Conservation (phyloP, 257 asterid genomes). For the Nicotiana sylvestris region DNA sequence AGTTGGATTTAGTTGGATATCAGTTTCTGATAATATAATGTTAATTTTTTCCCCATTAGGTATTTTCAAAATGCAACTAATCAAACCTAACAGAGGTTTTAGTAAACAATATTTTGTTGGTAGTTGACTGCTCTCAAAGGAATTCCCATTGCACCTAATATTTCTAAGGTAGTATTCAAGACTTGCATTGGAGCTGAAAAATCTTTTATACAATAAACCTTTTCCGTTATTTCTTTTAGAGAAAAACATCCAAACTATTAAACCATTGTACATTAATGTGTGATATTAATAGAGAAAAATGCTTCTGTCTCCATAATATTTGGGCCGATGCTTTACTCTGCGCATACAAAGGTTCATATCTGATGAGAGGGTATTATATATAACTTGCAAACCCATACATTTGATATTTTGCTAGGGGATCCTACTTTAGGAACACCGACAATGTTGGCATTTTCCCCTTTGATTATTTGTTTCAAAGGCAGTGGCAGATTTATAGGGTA, state of each 20-base stretch:
- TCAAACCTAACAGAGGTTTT: background rate
- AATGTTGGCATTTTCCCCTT: no score
- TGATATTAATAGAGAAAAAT: background rate
- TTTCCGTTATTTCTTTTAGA: background rate
- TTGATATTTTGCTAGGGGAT: no score
- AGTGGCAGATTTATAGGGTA: no score
- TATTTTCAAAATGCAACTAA: background rate
- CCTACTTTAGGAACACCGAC: no score
- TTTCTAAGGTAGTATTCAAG: conserved; percentile 18
- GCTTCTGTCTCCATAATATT: background rate
- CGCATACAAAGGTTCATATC: no score
- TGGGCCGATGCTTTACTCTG: background rate
- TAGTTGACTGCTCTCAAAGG: background rate
- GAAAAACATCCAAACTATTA: background rate
- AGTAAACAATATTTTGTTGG: background rate
- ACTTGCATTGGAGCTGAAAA: background rate
- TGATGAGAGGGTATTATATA: no score
- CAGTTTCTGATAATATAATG: no score
- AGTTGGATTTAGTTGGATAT: background rate
- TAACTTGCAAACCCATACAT: no score
- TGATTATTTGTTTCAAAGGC: no score
- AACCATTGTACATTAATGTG: background rate
- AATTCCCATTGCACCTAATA: background rate
- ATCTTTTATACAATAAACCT: background rate
- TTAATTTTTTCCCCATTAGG: background rate